Percentiles rank a stretch among this genome's conserved stretches.
These are phyloP conservation scores for Oxyria digyna DNA, from an alignment of 148 eudicot genomes.

Conservation along the genomic window DNA sequence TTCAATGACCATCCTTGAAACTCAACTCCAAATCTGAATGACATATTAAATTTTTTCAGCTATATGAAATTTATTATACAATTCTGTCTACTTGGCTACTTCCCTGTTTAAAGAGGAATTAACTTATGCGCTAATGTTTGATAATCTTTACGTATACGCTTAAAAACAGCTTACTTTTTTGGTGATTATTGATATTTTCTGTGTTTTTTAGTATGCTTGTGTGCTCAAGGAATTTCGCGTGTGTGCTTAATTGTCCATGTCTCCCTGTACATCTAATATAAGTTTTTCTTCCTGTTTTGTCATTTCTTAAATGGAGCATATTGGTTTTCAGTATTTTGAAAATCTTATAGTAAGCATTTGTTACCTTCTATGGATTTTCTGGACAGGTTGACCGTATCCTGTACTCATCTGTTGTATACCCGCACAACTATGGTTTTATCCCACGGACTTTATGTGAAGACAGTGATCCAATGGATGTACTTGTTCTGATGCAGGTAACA, in stretches of 20 bases:
- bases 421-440: slow-evolving; percentile 96
- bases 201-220: not conserved
- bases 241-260: not conserved
- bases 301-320: not conserved
- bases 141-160: not conserved
- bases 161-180: not conserved
- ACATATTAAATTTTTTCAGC: not conserved
- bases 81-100: not conserved
- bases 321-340: no score
- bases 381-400: slow-evolving; percentile 71
- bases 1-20: not conserved
- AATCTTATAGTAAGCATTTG: not conserved
- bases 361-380: not conserved
- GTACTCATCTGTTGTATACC: slow-evolving; percentile 94
- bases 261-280: not conserved
- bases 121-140: not conserved
- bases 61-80: not conserved
- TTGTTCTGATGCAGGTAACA: slow-evolving; percentile 90
- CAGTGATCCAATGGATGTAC: slow-evolving; percentile 90
- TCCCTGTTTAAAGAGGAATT: not conserved
- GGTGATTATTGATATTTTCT: not conserved
- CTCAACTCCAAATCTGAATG: not conserved
- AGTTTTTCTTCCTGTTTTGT: not conserved
- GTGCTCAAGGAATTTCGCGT: not conserved
- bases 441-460: slow-evolving; percentile 94